These are phyloP conservation scores for Sanghuangporus sanghuang DNA, from an alignment of 1,284 basidiomycete genomes.

Conservation along the genomic window DNA sequence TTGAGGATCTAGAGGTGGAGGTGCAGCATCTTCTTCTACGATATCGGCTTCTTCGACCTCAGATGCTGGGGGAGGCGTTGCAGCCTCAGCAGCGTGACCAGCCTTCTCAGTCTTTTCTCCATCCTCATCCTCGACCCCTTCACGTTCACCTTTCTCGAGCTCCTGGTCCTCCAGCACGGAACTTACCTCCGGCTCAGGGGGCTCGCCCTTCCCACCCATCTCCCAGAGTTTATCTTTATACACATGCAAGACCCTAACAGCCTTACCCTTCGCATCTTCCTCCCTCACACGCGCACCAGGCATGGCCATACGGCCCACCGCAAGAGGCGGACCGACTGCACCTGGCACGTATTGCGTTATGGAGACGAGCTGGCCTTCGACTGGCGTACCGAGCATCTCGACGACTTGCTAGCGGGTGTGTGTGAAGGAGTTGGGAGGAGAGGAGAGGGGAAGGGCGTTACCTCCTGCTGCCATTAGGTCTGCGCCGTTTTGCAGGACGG, in stretches of 20 bases:
- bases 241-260: conserved; percentile 61
- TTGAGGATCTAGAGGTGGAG: conserved; percentile 20
- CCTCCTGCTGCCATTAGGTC: conserved; percentile 81
- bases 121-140: conserved; percentile 19
- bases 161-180: conserved; percentile 20
- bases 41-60: not conserved
- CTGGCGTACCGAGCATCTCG: not conserved
- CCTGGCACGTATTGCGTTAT: conserved; percentile 44
- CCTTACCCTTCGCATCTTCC: conserved; percentile 62
- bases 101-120: not conserved
- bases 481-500: conserved; percentile 62
- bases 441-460: conserved; percentile 28
- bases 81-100: not conserved
- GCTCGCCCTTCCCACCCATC: conserved; percentile 54
- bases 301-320: conserved; percentile 65
- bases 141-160: conserved; percentile 24
- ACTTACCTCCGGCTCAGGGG: conserved; percentile 34
- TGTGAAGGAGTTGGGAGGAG: conserved; percentile 3
- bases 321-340: conserved; percentile 49
- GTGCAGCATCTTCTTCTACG: conserved; percentile 20
- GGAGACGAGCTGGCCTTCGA: conserved; percentile 43
- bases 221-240: conserved; percentile 72
- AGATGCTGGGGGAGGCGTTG: conserved; percentile 8
- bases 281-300: conserved; percentile 39
- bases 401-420: conserved; percentile 44